Evolutionary conservation across 768 basidiomycete genomes (phyloP).

Genomic region (Mycena leptocephala): DNA sequence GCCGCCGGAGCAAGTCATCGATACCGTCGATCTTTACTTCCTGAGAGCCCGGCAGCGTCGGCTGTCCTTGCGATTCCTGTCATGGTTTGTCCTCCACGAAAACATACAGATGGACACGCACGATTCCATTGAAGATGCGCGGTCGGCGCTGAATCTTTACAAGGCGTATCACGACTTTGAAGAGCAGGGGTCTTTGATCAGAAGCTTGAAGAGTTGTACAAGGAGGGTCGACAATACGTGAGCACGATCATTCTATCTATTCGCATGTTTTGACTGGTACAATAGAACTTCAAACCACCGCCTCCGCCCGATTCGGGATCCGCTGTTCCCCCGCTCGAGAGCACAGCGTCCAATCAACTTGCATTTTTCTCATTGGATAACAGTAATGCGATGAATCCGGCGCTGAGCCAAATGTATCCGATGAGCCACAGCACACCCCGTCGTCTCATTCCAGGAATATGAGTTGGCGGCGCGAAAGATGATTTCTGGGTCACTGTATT

Average conservation of each 20-base stretch:
- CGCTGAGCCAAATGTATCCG: constrained; percentile 28
- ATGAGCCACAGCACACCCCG: constrained; percentile 30
- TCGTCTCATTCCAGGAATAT: constrained; percentile 19
- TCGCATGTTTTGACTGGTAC: constrained; percentile 5
- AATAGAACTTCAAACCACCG: constrained; percentile 75
- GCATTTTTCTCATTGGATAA: constrained; percentile 30
- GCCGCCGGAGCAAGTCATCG: constrained; percentile 95
- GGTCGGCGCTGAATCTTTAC: constrained; percentile 88
- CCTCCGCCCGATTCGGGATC: constrained; percentile 36
- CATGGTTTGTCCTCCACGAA: constrained; percentile 94
- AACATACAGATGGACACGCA: constrained; percentile 96
- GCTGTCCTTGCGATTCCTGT: constrained; percentile 92
- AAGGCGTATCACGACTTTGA: constrained; percentile 87
- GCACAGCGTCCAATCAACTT: constrained; percentile 24
- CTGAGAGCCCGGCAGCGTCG: constrained; percentile 86
- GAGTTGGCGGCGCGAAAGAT: constrained; percentile 32
- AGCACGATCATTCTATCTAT: constrained; percentile 41
- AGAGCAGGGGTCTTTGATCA: constrained; percentile 86
- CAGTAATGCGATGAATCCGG: constrained; percentile 6
- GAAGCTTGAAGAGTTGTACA: constrained; percentile 89
- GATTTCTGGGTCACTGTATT: constrained; percentile 3
- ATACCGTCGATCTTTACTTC: constrained; percentile 98
- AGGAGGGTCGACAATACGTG: constrained; percentile 83
- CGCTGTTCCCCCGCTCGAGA: constrained; percentile 17
- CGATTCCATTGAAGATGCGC: constrained; percentile 98